A percentile compares a stretch with the other conserved stretches of the same genome.
Evolutionary conservation across 140 eudicot species (phyloP).

Genomic region (Flaveria floridana): DNA sequence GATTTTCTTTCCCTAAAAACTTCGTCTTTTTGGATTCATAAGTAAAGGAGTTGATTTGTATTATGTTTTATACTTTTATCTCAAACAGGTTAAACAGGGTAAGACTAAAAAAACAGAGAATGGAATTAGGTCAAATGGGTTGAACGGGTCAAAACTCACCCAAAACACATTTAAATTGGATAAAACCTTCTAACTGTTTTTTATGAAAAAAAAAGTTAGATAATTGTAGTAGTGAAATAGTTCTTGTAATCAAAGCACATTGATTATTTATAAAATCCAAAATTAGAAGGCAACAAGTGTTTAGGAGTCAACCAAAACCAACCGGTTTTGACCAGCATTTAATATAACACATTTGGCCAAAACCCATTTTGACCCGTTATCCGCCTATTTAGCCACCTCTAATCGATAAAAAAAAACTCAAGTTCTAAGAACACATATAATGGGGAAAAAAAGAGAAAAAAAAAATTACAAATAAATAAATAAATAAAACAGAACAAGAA

Average conservation of each 20-base stretch:
- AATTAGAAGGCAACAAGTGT: neutral
- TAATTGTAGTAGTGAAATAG: neutral
- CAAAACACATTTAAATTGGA: neutral
- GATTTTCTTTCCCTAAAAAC: neutral
- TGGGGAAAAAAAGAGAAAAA: neutral
- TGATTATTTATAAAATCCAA: neutral
- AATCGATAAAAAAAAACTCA: neutral
- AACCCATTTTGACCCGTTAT: conserved; percentile 2
- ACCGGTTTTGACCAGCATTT: neutral
- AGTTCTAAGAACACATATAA: neutral
- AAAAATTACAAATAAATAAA: too few species aligned
- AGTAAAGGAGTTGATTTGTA: neutral
- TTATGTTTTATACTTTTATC: neutral
- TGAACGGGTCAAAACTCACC: neutral
- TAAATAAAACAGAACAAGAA: neutral
- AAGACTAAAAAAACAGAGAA: neutral
- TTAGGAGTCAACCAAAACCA: neutral
- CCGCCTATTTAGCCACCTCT: neutral
- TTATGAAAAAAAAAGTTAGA: neutral
- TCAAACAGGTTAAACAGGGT: neutral
- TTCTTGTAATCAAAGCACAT: conserved; percentile 11
- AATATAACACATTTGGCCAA: neutral
- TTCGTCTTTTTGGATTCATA: neutral
- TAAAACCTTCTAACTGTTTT: neutral
- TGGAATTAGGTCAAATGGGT: neutral